Percentiles rank a stretch among this genome's conserved stretches.
phyloP scores from a whole-genome alignment of 176 grass and related monocot species.

The Zea luxurians region DNA sequence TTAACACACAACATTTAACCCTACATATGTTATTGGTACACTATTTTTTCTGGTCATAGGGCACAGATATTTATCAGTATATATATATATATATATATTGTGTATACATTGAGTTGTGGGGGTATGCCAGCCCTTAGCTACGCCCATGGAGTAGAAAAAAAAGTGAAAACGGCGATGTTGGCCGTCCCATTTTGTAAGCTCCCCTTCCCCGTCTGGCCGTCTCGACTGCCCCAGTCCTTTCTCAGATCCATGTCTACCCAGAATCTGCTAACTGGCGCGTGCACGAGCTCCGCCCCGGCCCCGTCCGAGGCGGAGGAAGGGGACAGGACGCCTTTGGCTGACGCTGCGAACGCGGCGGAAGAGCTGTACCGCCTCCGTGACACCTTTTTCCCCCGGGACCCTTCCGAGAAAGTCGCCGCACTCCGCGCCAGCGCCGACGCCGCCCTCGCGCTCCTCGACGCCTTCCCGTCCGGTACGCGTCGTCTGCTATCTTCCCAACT shows the following conservation, averaged over 20 bases:
- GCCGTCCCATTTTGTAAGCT: too few species aligned
- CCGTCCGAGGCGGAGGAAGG: neutral
- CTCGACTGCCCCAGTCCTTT: neutral
- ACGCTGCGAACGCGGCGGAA: conserved; percentile 41
- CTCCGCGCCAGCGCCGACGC: conserved; percentile 55
- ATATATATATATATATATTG: too few species aligned
- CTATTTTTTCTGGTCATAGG: too few species aligned
- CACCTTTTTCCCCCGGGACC: conserved; percentile 72
- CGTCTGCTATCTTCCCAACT: neutral
- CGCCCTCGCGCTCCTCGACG: conserved; percentile 58
- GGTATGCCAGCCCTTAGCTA: too few species aligned
- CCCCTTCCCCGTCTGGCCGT: too few species aligned
- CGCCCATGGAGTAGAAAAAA: too few species aligned
- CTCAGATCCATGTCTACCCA: conserved; percentile 34
- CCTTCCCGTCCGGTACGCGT: conserved; percentile 49
- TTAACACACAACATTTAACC: too few species aligned
- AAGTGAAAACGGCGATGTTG: too few species aligned
- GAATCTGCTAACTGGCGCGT: neutral
- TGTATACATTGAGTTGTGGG: too few species aligned
- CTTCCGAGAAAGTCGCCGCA: conserved; percentile 56
- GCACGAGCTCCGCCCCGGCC: neutral
- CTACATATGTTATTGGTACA: too few species aligned
- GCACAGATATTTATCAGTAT: too few species aligned
- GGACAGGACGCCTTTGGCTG: conserved; percentile 27
- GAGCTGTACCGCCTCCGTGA: conserved; percentile 83